These are phyloP conservation scores for Cyphellophora attinorum DNA, from an alignment of 2,329 filamentous ascomycete genomes.

Conservation along the genomic window DNA sequence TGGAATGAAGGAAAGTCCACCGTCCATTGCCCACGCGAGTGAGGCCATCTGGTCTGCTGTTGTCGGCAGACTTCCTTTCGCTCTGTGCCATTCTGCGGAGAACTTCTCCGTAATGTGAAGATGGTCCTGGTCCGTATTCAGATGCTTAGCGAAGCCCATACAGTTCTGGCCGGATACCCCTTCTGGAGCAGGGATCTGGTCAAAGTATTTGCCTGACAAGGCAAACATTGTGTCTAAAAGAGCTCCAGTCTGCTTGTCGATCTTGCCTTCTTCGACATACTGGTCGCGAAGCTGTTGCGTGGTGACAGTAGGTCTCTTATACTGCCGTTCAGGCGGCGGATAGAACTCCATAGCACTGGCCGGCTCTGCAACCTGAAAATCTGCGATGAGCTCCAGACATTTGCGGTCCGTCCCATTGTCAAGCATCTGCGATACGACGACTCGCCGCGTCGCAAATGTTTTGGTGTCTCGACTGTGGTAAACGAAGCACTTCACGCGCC, in stretches of 20 bases:
- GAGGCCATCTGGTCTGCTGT: conserved; percentile 26
- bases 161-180: conserved; percentile 37
- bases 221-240: conserved; percentile 23
- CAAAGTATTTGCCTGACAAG: conserved; percentile 23
- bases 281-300: conserved; percentile 9
- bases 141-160: conserved; percentile 27
- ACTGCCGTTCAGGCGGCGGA: conserved; percentile 23
- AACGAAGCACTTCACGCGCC: conserved; percentile 29
- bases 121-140: conserved; percentile 26
- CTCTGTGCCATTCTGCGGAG: conserved; percentile 35
- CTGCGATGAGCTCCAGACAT: conserved; percentile 35
- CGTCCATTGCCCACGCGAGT: conserved; percentile 37
- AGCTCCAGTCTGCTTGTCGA: conserved; percentile 18
- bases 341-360: conserved; percentile 29
- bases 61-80: conserved; percentile 11
- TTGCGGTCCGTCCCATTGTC: conserved; percentile 26
- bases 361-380: conserved; percentile 37
- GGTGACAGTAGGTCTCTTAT: conserved; percentile 20
- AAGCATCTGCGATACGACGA: conserved; percentile 35
- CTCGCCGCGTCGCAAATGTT: conserved; percentile 38
- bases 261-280: conserved; percentile 18
- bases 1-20: conserved; percentile 34
- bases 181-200: conserved; percentile 28
- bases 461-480: conserved; percentile 32
- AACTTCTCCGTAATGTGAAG: conserved; percentile 28